Conservation (phyloP, 805 yeast species). For the Wickerhamiella qilinensis region DNA sequence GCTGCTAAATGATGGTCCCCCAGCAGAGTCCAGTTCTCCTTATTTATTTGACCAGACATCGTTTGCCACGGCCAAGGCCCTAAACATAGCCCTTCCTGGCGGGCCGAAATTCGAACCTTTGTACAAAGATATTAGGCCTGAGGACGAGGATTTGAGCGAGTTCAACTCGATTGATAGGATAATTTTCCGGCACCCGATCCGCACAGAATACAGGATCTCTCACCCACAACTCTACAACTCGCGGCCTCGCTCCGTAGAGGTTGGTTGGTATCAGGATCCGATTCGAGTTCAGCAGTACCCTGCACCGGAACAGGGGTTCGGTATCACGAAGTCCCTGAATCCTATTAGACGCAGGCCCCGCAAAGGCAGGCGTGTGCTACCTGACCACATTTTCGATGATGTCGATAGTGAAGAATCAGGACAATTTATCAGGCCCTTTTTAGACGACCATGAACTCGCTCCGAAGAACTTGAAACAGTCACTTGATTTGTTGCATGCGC, state of each 20-base stretch:
- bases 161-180: constrained; percentile 80
- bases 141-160: constrained; percentile 67
- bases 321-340: constrained; percentile 20
- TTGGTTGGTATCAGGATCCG: constrained; percentile 52
- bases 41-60: constrained; percentile 66
- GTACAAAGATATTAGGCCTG: constrained; percentile 41
- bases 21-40: constrained; percentile 24
- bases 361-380: not conserved
- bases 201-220: constrained; percentile 76
- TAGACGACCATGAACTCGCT: constrained; percentile 30
- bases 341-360: constrained; percentile 30
- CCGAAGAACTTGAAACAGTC: constrained; percentile 38
- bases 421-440: constrained; percentile 12
- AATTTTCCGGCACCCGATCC: constrained; percentile 58
- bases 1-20: constrained; percentile 27
- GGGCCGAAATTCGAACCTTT: constrained; percentile 94
- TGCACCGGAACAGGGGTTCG: constrained; percentile 2
- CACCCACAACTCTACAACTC: constrained; percentile 77
- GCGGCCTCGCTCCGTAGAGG: constrained; percentile 45
- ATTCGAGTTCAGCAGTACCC: constrained; percentile 24
- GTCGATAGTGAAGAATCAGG: constrained; percentile 23
- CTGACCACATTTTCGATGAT: constrained; percentile 1
- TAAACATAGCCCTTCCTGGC: constrained; percentile 77
- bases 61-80: constrained; percentile 79
- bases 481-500: constrained; percentile 58